Evolutionary conservation across 2,329 filamentous ascomycete genomes (phyloP).

Genomic region (Clonostachys rosea): DNA sequence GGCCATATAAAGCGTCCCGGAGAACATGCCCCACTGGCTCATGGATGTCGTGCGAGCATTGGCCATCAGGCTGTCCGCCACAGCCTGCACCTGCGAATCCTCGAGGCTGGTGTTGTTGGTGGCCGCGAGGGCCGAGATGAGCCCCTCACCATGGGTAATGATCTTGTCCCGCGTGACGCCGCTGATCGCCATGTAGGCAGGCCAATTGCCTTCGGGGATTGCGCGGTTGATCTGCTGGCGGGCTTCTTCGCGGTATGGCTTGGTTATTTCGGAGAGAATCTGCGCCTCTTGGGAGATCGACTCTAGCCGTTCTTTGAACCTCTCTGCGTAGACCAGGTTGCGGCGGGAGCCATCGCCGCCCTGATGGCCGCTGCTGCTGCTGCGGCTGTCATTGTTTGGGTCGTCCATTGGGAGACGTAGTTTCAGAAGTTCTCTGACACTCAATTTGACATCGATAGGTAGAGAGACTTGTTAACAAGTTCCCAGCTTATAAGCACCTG

Average conservation of each 20-base stretch:
- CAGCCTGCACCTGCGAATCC: constrained; percentile 2
- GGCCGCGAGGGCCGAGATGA: background rate
- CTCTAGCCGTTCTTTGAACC: background rate
- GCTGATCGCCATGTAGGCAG: background rate
- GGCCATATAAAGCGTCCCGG: background rate
- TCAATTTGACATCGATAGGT: too few relatives aligned
- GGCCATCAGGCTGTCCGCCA: background rate
- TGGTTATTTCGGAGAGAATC: background rate
- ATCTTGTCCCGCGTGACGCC: background rate
- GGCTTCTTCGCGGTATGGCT: constrained; percentile 1
- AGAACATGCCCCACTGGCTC: background rate
- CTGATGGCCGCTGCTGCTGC: background rate
- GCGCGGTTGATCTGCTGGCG: background rate
- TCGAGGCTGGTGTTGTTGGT: constrained; percentile 1
- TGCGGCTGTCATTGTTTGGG: background rate
- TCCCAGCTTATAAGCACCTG: too few relatives aligned
- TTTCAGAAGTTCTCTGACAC: too few relatives aligned
- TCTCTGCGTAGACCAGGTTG: constrained; percentile 1
- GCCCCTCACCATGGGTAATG: background rate
- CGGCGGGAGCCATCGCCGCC: background rate
- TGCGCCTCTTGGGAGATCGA: background rate
- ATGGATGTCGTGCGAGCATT: background rate
- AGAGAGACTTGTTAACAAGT: too few relatives aligned
- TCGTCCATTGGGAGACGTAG: background rate
- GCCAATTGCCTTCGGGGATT: background rate